Conservation (phyloP, 441 rosid species). For the Eruca vesicaria region DNA sequence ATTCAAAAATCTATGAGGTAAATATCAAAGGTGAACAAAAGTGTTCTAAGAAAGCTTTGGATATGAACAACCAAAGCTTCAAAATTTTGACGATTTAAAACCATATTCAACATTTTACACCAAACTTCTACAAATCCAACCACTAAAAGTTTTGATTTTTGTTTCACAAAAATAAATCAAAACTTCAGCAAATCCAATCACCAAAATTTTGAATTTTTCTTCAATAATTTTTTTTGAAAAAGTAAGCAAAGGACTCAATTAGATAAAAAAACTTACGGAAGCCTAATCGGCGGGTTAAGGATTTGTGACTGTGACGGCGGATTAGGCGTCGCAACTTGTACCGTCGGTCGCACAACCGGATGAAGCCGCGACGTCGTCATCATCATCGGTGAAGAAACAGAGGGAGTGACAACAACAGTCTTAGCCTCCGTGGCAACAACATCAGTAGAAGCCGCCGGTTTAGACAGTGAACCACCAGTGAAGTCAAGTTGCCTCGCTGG, state of each 20-base stretch:
- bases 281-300: slow-evolving; percentile 39
- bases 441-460: slow-evolving; percentile 25
- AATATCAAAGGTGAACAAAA: not conserved
- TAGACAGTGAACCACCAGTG: slow-evolving; percentile 55
- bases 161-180: not conserved
- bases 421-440: slow-evolving; percentile 19
- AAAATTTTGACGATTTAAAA: no score
- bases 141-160: no score
- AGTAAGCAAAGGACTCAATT: not conserved
- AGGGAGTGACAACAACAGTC: slow-evolving; percentile 17
- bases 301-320: slow-evolving; percentile 37
- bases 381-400: slow-evolving; percentile 17
- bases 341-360: slow-evolving; percentile 26
- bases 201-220: not conserved
- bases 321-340: slow-evolving; percentile 31
- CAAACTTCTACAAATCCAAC: no score
- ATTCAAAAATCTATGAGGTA: not conserved
- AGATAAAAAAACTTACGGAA: slow-evolving; percentile 47
- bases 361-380: not conserved
- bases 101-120: no score
- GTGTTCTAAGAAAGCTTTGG: not conserved
- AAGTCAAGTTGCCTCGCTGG: slow-evolving; percentile 86
- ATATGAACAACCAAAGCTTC: not conserved
- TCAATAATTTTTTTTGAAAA: not conserved
- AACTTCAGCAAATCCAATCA: not conserved